Evolutionary conservation across 164 flowering plant genomes (phyloP).

Genomic region (Vitis rupestris): DNA sequence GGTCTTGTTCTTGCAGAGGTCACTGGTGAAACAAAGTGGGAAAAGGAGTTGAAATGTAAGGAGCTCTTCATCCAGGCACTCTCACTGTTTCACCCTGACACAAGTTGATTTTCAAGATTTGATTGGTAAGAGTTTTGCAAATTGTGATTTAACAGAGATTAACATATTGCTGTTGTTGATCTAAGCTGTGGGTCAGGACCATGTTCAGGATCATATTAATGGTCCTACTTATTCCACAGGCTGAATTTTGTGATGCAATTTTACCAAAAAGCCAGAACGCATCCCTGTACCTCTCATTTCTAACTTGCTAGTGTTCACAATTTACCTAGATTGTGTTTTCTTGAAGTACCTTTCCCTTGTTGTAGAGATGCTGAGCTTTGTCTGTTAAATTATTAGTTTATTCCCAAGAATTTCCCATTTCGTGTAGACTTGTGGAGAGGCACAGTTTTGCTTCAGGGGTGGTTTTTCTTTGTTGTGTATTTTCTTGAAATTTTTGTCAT

Average conservation of each 20-base stretch:
- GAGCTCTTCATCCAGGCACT: neutral
- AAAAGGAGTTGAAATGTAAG: neutral
- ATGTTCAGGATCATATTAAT: no score
- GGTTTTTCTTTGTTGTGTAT: no score
- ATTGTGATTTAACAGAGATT: neutral
- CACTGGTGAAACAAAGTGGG: slow-evolving; percentile 31
- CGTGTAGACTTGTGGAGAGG: no score
- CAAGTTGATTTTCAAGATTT: neutral
- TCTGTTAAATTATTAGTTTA: no score
- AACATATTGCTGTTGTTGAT: neutral
- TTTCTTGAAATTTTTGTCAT: no score
- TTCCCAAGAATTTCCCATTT: no score
- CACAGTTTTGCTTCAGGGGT: no score
- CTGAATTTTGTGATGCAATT: neutral
- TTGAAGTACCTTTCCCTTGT: neutral
- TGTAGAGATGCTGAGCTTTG: neutral
- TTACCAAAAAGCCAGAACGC: neutral
- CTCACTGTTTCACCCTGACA: neutral
- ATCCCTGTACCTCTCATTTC: neutral
- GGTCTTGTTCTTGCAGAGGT: slow-evolving; percentile 66
- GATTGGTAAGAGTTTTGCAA: neutral
- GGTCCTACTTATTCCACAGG: neutral
- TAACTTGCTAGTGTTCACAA: neutral
- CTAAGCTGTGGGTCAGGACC: neutral
- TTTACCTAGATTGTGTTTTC: neutral